Evolutionary conservation across 208 protist species (phyloP).

Genomic region (Naegleria fowleri): DNA sequence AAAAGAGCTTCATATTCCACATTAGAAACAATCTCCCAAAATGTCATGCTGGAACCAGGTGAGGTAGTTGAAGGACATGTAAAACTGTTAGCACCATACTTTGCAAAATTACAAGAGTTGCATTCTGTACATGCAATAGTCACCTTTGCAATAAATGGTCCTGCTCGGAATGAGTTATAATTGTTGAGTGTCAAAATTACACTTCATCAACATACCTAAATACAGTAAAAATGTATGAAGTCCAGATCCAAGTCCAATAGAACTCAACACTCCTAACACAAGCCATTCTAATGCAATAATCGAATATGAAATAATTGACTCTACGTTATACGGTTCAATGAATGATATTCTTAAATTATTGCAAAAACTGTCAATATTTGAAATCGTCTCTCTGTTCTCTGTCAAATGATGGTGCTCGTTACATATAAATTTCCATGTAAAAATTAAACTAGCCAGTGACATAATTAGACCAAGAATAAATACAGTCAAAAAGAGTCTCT

Average conservation of each 20-base stretch:
- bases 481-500: too few species aligned
- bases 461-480: too few species aligned
- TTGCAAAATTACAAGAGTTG: slow-evolving; percentile 62
- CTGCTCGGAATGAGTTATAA: too few species aligned
- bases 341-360: too few species aligned
- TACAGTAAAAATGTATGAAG: slow-evolving; percentile 89
- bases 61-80: not conserved
- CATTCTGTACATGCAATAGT: slow-evolving; percentile 74
- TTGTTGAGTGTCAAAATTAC: too few species aligned
- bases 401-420: too few species aligned
- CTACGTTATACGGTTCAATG: too few species aligned
- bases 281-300: slow-evolving; percentile 53
- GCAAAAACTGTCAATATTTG: too few species aligned
- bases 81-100: not conserved
- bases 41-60: not conserved
- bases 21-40: not conserved
- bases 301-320: too few species aligned
- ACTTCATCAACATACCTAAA: slow-evolving; percentile 53
- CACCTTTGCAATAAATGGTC: slow-evolving; percentile 79
- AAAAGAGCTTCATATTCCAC: not conserved
- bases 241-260: slow-evolving; percentile 80
- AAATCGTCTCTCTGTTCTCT: too few species aligned
- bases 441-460: too few species aligned
- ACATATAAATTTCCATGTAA: too few species aligned
- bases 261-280: slow-evolving; percentile 75